Evolutionary conservation across 345 rosid genomes (phyloP).

Genomic region (Syzygium jambos): DNA sequence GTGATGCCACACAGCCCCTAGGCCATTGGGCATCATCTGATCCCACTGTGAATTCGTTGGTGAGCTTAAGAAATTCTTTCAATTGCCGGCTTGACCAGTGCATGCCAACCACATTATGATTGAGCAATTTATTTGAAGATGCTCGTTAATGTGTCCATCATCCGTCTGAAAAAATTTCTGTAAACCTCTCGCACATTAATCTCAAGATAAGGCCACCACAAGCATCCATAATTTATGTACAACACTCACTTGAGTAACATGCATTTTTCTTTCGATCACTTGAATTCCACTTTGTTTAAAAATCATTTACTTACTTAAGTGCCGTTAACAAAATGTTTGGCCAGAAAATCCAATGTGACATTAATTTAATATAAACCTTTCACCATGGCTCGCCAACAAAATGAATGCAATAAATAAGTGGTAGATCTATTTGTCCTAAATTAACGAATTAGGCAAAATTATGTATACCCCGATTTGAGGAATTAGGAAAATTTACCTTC

Average conservation of each 20-base stretch:
- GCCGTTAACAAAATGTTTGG: neutral
- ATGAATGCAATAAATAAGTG: neutral
- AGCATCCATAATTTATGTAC: neutral
- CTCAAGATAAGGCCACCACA: no score
- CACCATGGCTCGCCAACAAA: neutral
- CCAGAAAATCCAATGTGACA: neutral
- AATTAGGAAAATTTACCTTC: no score
- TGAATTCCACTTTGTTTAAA: neutral
- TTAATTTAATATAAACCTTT: neutral
- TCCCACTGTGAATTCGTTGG: neutral
- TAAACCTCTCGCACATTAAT: no score
- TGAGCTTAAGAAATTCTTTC: neutral
- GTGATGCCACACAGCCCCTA: neutral
- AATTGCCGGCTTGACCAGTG: neutral
- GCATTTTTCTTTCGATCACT: neutral
- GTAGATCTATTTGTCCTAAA: neutral
- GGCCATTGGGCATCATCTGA: neutral
- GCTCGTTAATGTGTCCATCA: neutral
- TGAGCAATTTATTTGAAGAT: neutral
- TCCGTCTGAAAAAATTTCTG: neutral
- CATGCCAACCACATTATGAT: neutral
- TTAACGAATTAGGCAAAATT: neutral
- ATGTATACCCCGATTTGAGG: neutral
- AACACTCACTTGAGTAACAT: rapidly evolving
- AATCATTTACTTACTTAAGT: neutral